These are phyloP conservation scores for Lonicera japonica DNA, from an alignment of 129 eudicot species.

Conservation along the genomic window DNA sequence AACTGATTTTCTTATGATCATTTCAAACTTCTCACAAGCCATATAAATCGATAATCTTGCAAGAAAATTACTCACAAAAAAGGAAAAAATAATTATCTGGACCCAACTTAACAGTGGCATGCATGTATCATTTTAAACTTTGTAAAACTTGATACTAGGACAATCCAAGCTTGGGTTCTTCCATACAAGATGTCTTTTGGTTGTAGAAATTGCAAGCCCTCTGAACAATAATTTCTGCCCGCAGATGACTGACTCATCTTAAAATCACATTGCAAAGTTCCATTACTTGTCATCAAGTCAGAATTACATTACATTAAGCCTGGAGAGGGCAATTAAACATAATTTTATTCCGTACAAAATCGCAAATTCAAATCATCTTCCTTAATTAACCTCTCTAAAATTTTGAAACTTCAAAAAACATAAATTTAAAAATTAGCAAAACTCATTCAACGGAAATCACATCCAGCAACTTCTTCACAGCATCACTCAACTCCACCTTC, in stretches of 20 bases:
- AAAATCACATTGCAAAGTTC: background rate
- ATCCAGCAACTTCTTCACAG: slow-evolving; percentile 63
- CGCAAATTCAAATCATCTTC: background rate
- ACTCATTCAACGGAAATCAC: slow-evolving; percentile 42
- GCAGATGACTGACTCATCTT: background rate
- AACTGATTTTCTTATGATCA: too few species aligned
- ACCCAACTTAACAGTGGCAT: too few species aligned
- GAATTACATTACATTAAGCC: background rate
- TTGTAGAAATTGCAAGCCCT: too few species aligned
- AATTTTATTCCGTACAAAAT: background rate
- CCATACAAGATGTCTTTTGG: too few species aligned
- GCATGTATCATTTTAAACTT: too few species aligned
- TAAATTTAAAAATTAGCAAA: background rate
- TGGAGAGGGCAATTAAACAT: background rate
- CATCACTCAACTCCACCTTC: slow-evolving; percentile 74
- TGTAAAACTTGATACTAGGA: too few species aligned
- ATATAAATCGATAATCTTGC: too few species aligned
- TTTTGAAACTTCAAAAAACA: background rate
- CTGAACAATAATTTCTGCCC: too few species aligned
- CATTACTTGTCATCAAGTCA: background rate
- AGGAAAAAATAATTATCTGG: too few species aligned
- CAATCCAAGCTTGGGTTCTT: too few species aligned
- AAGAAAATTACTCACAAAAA: too few species aligned
- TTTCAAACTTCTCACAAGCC: too few species aligned
- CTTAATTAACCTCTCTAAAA: background rate